These are phyloP conservation scores for Entomortierella chlamydospora DNA, from an alignment of 192 early-diverging fungal genomes.

Conservation along the genomic window DNA sequence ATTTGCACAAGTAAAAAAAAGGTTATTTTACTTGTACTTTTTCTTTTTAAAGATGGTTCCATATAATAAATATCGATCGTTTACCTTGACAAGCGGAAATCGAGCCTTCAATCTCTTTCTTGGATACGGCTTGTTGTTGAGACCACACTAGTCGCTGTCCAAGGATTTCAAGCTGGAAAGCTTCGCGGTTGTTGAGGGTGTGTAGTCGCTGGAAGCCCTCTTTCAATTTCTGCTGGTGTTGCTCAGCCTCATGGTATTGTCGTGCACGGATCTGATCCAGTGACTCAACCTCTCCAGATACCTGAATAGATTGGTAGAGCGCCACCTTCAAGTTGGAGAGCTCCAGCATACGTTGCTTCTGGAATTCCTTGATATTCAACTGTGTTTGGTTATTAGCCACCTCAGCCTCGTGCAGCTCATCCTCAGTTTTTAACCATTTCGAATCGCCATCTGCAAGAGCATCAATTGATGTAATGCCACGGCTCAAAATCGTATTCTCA, in stretches of 20 bases:
- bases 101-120: slow-evolving; percentile 13
- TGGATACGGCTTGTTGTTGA: slow-evolving; percentile 34
- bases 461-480: slow-evolving; percentile 26
- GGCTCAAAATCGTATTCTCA: slow-evolving; percentile 31
- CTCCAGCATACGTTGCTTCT: slow-evolving; percentile 38
- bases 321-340: slow-evolving; percentile 31
- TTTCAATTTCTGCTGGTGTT: slow-evolving; percentile 18
- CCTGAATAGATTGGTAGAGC: slow-evolving; percentile 34
- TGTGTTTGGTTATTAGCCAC: slow-evolving; percentile 24
- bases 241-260: slow-evolving; percentile 51
- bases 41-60: too few species aligned
- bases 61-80: neutral
- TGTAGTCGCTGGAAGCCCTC: slow-evolving; percentile 29
- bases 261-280: slow-evolving; percentile 31
- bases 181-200: slow-evolving; percentile 19
- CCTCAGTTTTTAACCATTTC: slow-evolving; percentile 50
- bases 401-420: slow-evolving; percentile 43
- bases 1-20: too few species aligned
- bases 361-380: slow-evolving; percentile 30
- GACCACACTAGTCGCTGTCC: slow-evolving; percentile 50
- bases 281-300: slow-evolving; percentile 33
- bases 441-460: slow-evolving; percentile 43
- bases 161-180: slow-evolving; percentile 50
- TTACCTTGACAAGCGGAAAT: slow-evolving; percentile 26
- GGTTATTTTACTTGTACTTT: too few species aligned